These are phyloP conservation scores for Hymenoscyphus scutula DNA, from an alignment of 2,329 filamentous ascomycete species.

Conservation along the genomic window DNA sequence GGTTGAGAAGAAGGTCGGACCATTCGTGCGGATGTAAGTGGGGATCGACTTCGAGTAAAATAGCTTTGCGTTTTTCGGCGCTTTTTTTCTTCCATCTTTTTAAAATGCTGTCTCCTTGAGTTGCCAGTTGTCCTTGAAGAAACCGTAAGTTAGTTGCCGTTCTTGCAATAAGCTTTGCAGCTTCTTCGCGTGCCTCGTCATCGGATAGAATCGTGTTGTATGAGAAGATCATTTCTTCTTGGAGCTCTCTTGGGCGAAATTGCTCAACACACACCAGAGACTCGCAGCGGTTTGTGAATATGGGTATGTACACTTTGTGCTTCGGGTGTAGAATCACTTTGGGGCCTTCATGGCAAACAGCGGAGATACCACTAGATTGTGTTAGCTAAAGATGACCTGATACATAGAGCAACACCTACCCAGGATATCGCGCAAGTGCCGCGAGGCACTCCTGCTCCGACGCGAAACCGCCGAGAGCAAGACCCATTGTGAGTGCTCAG, in stretches of 20 bases:
- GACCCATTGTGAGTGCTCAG: too few species aligned
- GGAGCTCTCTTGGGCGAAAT: neutral
- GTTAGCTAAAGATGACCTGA: too few species aligned
- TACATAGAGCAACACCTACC: too few species aligned
- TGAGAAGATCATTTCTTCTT: neutral
- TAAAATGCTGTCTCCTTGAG: conserved; percentile 5
- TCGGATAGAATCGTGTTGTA: neutral
- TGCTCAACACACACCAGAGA: too few species aligned
- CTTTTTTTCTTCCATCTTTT: conserved; percentile 14
- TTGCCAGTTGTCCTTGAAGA: conserved; percentile 5
- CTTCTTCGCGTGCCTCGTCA: neutral
- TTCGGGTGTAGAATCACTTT: too few species aligned
- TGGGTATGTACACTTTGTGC: too few species aligned
- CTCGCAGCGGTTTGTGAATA: neutral
- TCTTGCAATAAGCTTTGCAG: neutral
- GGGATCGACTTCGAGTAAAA: conserved; percentile 3
- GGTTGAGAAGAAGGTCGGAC: neutral
- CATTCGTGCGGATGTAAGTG: conserved; percentile 4
- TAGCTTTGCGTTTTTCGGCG: conserved; percentile 9
- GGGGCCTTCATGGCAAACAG: too few species aligned
- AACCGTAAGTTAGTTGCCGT: neutral
- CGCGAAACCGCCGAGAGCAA: too few species aligned
- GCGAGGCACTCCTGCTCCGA: too few species aligned
- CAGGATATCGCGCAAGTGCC: too few species aligned
- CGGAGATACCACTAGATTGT: too few species aligned